These are phyloP conservation scores for Scenedesmus sp. DNA, from an alignment of 163 green algal species.

Conservation along the genomic window DNA sequence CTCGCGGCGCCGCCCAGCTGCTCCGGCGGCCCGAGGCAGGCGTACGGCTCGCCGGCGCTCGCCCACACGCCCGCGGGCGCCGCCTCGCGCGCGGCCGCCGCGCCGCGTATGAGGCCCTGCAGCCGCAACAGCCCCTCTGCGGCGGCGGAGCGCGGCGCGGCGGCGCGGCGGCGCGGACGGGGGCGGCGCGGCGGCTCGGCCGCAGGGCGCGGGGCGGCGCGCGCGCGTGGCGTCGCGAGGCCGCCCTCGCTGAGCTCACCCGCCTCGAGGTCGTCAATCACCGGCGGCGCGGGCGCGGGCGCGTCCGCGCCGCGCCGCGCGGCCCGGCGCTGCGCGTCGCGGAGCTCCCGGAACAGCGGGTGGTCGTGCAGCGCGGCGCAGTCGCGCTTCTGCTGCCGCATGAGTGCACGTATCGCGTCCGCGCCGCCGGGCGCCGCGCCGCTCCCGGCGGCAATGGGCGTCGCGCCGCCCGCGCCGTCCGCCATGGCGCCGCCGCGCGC, in stretches of 20 bases:
- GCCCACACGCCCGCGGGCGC: constrained; percentile 60
- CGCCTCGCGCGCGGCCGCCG: constrained; percentile 52
- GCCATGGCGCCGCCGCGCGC: too few relatives aligned
- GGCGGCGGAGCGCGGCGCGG: too few relatives aligned
- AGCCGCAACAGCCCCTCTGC: constrained; percentile 62
- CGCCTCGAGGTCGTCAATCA: constrained; percentile 60
- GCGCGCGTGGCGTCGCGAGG: too few relatives aligned
- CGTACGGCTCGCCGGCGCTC: constrained; percentile 64
- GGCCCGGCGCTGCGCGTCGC: constrained; percentile 4
- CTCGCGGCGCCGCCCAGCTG: constrained; percentile 17
- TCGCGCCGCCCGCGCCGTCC: too few relatives aligned
- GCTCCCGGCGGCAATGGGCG: too few relatives aligned
- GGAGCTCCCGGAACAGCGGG: constrained; percentile 64
- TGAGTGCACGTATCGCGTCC: constrained; percentile 60
- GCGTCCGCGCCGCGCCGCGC: constrained; percentile 1
- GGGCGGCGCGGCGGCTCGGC: too few relatives aligned
- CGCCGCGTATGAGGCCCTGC: constrained; percentile 57
- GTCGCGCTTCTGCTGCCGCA: constrained; percentile 65
- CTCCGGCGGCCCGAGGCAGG: constrained; percentile 25
- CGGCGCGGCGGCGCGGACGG: too few relatives aligned
- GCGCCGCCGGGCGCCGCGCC: too few relatives aligned
- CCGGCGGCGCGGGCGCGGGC: constrained; percentile 11
- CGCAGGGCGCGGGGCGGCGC: too few relatives aligned
- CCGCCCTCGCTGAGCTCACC: constrained; percentile 4
- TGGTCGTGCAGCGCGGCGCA: constrained; percentile 58